These are phyloP conservation scores for Magnusiomyces suaveolens DNA, from an alignment of 1,139 yeast genomes.

Conservation along the genomic window DNA sequence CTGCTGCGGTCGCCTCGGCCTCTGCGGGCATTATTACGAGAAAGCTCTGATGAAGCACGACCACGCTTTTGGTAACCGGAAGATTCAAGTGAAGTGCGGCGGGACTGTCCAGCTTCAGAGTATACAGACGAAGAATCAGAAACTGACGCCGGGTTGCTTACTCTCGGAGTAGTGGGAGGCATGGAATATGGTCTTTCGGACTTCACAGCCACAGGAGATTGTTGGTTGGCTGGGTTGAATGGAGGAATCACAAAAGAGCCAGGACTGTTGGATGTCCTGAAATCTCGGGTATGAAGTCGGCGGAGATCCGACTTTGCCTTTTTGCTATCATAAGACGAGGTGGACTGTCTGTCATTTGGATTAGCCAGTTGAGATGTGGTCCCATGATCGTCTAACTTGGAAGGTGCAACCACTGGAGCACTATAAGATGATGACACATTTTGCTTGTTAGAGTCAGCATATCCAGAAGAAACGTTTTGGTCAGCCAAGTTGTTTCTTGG, in stretches of 20 bases:
- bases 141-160: too few species aligned
- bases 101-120: not conserved
- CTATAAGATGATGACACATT: not conserved
- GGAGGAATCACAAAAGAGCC: not conserved
- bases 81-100: not conserved
- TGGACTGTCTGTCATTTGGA: too few species aligned
- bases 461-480: not conserved
- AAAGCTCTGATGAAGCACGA: not conserved
- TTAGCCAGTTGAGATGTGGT: not conserved
- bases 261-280: conserved; percentile 4
- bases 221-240: not conserved
- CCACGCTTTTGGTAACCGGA: not conserved
- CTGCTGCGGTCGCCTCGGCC: not conserved
- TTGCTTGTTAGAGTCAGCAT: not conserved
- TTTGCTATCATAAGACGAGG: too few species aligned
- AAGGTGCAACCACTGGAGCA: not conserved
- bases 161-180: not conserved
- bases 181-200: not conserved
- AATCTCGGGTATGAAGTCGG: conserved; percentile 7
- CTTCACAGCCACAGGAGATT: not conserved
- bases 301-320: not conserved
- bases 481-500: not conserved
- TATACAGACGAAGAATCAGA: too few species aligned
- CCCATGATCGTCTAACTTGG: not conserved
- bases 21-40: not conserved